Evolutionary conservation across 2,329 filamentous ascomycete genomes (phyloP).

Genomic region (Balansia obtecta): DNA sequence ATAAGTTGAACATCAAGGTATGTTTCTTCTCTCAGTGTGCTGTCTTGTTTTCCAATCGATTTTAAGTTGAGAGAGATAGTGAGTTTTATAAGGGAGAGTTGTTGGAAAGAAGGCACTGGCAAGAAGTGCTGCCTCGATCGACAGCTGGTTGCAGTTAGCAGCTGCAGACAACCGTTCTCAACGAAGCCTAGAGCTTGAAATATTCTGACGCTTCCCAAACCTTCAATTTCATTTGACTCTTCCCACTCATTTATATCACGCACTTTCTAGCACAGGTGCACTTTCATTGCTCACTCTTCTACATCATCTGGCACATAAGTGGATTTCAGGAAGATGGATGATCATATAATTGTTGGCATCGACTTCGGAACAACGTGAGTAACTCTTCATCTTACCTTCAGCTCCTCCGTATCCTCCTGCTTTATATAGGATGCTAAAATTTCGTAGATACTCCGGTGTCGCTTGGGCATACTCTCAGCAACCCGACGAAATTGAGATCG

Average conservation of each 20-base stretch:
- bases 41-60: too few relatives aligned
- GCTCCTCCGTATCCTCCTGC: not conserved
- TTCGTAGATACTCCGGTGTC: conserved; percentile 25
- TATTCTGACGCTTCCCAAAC: too few relatives aligned
- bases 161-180: too few relatives aligned
- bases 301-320: not conserved
- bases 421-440: not conserved
- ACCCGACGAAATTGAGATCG: conserved; percentile 15
- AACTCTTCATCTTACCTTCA: not conserved
- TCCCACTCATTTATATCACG: not conserved
- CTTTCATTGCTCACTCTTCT: not conserved
- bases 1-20: too few relatives aligned
- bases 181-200: too few relatives aligned
- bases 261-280: not conserved
- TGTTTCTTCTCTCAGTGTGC: too few relatives aligned
- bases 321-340: not conserved
- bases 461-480: conserved; percentile 23
- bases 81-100: too few relatives aligned
- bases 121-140: too few relatives aligned
- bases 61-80: too few relatives aligned
- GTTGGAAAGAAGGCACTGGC: too few relatives aligned
- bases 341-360: not conserved
- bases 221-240: too few relatives aligned
- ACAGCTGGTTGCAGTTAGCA: too few relatives aligned
- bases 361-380: not conserved